phyloP scores from a whole-genome alignment of 495 filamentous ascomycete genomes.

The Saxispiralis lemnorum region DNA sequence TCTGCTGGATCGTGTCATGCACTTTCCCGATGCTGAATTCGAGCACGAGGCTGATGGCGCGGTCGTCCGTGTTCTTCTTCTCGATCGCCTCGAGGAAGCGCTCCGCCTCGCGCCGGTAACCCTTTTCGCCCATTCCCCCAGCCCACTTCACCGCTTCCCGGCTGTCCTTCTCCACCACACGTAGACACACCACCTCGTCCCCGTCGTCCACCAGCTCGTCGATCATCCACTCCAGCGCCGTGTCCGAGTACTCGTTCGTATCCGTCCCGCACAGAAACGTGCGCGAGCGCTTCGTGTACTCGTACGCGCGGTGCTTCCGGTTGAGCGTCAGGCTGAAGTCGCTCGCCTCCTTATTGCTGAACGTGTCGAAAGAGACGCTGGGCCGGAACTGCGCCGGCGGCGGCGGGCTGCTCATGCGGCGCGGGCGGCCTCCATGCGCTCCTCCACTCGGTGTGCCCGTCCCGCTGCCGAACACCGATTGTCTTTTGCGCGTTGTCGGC shows the following conservation, averaged over 20 bases:
- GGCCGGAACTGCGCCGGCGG: constrained; percentile 19
- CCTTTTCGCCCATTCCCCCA: constrained; percentile 44
- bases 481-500: constrained; percentile 1
- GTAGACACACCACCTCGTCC: constrained; percentile 85
- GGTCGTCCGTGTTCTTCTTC: constrained; percentile 59
- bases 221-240: constrained; percentile 83
- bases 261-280: constrained; percentile 91
- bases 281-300: constrained; percentile 61
- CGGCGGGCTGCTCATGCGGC: constrained; percentile 11
- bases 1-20: constrained; percentile 77
- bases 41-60: constrained; percentile 70
- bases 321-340: constrained; percentile 73
- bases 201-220: constrained; percentile 93
- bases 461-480: no score
- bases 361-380: constrained; percentile 82
- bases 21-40: constrained; percentile 88
- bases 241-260: constrained; percentile 88
- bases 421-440: neutral
- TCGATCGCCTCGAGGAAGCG: constrained; percentile 44
- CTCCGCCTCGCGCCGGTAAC: constrained; percentile 69
- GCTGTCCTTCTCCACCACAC: constrained; percentile 74
- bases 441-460: no score
- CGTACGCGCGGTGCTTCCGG: constrained; percentile 77
- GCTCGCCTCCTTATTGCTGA: constrained; percentile 65
- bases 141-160: constrained; percentile 34